Conservation (phyloP, 1,139 yeast species). For the Wickerhamomyces sp. region DNA sequence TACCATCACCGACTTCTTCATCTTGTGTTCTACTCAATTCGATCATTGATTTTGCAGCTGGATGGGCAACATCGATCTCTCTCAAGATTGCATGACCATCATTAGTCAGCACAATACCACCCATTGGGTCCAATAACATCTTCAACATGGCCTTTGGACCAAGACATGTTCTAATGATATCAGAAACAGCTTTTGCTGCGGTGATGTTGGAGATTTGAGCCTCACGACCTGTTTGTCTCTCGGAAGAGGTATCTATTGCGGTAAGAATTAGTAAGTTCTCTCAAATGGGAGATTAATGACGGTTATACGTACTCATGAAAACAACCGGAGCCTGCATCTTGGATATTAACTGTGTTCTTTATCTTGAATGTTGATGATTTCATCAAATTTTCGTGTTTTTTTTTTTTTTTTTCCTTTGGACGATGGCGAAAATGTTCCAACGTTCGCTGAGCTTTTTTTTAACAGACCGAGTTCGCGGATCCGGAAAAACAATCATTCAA, state of each 20-base stretch:
- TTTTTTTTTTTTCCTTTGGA: neutral
- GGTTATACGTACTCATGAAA: conserved; percentile 40
- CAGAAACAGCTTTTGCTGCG: conserved; percentile 98
- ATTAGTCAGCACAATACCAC: conserved; percentile 94
- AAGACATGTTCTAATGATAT: conserved; percentile 92
- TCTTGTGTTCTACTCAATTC: conserved; percentile 97
- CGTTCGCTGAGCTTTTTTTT: no score
- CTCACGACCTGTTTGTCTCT: conserved; percentile 94
- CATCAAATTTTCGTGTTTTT: conserved; percentile 1
- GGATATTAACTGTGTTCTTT: neutral
- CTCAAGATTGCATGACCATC: conserved; percentile 95
- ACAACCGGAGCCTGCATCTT: conserved; percentile 73
- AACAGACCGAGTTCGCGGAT: neutral
- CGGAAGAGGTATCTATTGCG: conserved; percentile 61
- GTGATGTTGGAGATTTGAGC: conserved; percentile 96
- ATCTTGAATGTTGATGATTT: neutral
- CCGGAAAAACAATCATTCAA: neutral
- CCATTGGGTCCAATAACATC: conserved; percentile 98
- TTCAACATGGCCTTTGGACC: conserved; percentile 99
- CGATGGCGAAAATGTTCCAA: neutral
- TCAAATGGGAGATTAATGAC: neutral
- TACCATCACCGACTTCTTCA: conserved; percentile 99
- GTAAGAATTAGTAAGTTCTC: neutral
- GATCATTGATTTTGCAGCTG: conserved; percentile 98
- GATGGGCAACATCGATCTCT: conserved; percentile 90